Conservation (phyloP, 2,329 filamentous ascomycete genomes). For the Phialocephala subalpina region DNA sequence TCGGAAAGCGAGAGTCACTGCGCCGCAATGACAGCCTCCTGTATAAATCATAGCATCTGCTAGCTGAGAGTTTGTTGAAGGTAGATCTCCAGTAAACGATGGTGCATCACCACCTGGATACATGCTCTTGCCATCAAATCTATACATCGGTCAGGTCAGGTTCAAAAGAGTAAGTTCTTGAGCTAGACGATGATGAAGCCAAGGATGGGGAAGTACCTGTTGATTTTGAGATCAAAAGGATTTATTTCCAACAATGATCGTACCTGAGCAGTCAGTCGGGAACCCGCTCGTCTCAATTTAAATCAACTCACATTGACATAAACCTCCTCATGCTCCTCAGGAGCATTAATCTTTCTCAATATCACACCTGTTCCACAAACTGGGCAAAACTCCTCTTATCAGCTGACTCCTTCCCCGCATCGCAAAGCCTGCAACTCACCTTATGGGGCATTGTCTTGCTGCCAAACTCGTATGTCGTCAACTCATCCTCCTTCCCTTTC, state of each 20-base stretch:
- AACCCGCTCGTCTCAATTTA: neutral
- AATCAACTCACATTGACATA: neutral
- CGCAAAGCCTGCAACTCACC: slow-evolving; percentile 34
- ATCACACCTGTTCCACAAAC: slow-evolving; percentile 55
- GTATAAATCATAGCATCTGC: neutral
- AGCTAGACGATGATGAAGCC: neutral
- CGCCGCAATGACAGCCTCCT: slow-evolving; percentile 1
- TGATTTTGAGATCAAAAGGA: neutral
- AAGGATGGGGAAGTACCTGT: neutral
- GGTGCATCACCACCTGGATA: neutral
- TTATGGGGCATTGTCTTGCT: slow-evolving; percentile 49
- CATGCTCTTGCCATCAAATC: slow-evolving; percentile 4
- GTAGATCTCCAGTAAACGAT: neutral
- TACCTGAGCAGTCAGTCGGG: neutral
- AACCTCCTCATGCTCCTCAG: neutral
- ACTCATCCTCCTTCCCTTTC: slow-evolving; percentile 54
- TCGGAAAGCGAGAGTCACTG: neutral
- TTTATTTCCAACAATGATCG: neutral
- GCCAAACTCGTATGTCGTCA: slow-evolving; percentile 54
- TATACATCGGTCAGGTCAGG: neutral
- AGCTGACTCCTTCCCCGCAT: neutral
- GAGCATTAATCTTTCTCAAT: neutral
- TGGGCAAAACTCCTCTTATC: slow-evolving; percentile 54
- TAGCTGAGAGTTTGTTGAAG: neutral
- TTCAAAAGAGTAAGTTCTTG: neutral